Conservation (phyloP, 331 rosid genomes). For the Malus hybrid region DNA sequence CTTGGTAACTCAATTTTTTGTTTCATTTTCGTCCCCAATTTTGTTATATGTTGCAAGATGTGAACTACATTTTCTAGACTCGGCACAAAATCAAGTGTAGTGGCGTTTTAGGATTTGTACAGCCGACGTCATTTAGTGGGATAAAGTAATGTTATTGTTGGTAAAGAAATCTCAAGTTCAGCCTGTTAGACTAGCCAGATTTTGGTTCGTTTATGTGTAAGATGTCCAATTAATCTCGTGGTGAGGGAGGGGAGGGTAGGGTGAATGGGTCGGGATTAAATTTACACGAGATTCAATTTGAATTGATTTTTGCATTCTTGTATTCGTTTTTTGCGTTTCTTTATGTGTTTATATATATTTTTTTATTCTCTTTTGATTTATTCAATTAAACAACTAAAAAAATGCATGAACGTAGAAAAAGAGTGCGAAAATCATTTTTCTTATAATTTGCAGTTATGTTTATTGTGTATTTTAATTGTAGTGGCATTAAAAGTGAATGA, state of each 20-base stretch:
- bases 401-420: neutral
- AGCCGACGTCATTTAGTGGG: too few species aligned
- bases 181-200: neutral
- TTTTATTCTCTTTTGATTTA: too few species aligned
- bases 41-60: neutral
- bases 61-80: neutral
- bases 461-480: neutral
- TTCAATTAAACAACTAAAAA: too few species aligned
- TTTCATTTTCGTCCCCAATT: constrained; percentile 1
- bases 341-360: too few species aligned
- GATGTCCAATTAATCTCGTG: neutral
- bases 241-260: too few species aligned
- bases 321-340: too few species aligned
- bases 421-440: neutral
- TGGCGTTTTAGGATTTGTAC: too few species aligned
- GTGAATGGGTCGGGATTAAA: too few species aligned
- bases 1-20: constrained; percentile 22
- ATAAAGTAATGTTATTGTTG: neutral
- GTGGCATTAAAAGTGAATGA: neutral
- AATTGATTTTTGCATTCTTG: too few species aligned
- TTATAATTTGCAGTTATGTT: neutral
- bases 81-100: too few species aligned
- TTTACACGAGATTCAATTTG: too few species aligned
- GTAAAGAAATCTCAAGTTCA: neutral
- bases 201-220: neutral